These are phyloP conservation scores for Aspergillus ellipticus DNA, from an alignment of 495 filamentous ascomycete genomes.

Conservation along the genomic window DNA sequence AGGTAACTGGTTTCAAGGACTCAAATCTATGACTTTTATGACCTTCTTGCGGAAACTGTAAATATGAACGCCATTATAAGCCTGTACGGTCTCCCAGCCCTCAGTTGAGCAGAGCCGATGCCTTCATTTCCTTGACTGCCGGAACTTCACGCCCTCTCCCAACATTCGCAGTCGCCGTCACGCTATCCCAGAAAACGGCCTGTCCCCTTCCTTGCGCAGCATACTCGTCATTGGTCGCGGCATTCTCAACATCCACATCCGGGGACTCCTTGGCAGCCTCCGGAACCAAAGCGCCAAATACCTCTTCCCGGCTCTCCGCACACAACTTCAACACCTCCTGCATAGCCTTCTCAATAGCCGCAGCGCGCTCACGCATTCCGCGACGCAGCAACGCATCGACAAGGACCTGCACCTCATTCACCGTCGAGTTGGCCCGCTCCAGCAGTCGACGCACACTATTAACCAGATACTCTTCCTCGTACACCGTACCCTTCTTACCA, in stretches of 20 bases:
- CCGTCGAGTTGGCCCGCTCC: conserved; percentile 71
- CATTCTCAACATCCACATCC: conserved; percentile 1
- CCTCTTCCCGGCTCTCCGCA: conserved; percentile 56
- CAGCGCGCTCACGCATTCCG: conserved; percentile 81
- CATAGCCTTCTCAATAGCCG: conserved; percentile 68
- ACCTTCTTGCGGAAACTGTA: background rate
- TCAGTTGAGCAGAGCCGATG: conserved; percentile 53
- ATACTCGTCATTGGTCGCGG: conserved; percentile 14
- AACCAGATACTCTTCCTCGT: conserved; percentile 95
- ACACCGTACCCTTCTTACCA: conserved; percentile 93
- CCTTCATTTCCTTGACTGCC: conserved; percentile 44
- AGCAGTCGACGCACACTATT: conserved; percentile 80
- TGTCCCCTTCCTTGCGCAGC: conserved; percentile 33
- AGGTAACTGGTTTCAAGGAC: background rate
- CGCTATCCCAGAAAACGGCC: conserved; percentile 38
- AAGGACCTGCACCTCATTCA: conserved; percentile 64
- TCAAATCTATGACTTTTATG: conserved; percentile 1
- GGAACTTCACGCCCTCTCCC: conserved; percentile 33
- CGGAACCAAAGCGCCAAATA: conserved; percentile 48
- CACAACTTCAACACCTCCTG: conserved; percentile 69
- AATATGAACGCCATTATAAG: background rate
- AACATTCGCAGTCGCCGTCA: conserved; percentile 22
- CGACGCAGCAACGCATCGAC: conserved; percentile 72
- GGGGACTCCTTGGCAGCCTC: conserved; percentile 10
- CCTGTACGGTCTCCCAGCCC: background rate